Percentiles rank a stretch among this genome's conserved stretches.
These are phyloP conservation scores for Paramecium sexaurelia DNA, from an alignment of 73 alveolate genomes.

Conservation along the genomic window DNA sequence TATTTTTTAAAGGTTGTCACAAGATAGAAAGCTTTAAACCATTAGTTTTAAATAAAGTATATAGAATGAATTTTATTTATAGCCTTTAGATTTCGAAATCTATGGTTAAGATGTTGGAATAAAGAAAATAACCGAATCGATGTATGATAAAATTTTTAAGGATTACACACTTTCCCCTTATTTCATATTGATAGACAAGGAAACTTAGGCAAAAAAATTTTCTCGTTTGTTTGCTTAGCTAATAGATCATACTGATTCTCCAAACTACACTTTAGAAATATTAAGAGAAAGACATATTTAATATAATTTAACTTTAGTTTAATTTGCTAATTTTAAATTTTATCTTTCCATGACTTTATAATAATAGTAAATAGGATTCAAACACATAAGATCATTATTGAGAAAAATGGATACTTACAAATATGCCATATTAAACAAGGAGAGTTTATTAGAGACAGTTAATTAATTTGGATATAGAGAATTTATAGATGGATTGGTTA, in stretches of 20 bases:
- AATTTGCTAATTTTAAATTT: conserved; percentile 32
- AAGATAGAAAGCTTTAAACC: conserved; percentile 37
- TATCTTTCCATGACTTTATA: not conserved
- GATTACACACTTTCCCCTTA: not conserved
- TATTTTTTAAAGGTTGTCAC: conserved; percentile 20
- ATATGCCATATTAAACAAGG: conserved; percentile 4
- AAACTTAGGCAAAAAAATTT: not conserved
- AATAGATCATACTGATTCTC: conserved; percentile 21
- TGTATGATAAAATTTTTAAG: conserved; percentile 17
- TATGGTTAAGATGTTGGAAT: conserved; percentile 17
- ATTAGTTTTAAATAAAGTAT: not conserved
- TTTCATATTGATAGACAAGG: not conserved
- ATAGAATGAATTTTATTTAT: not conserved
- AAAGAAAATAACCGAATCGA: not conserved
- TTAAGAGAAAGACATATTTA: conserved; percentile 31
- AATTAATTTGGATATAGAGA: not conserved
- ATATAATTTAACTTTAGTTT: not conserved
- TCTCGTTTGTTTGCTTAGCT: conserved; percentile 1
- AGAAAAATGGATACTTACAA: conserved; percentile 36
- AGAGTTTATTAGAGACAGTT: not conserved
- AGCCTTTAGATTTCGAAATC: conserved; percentile 23
- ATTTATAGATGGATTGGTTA: conserved; percentile 6
- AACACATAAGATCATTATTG: not conserved
- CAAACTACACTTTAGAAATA: not conserved
- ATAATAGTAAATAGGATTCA: not conserved